A percentile compares a stretch with the other conserved stretches of the same genome.
These are phyloP conservation scores for Spizellomyces punctatus DNA, from an alignment of 192 early-diverging fungal species.

Conservation along the genomic window DNA sequence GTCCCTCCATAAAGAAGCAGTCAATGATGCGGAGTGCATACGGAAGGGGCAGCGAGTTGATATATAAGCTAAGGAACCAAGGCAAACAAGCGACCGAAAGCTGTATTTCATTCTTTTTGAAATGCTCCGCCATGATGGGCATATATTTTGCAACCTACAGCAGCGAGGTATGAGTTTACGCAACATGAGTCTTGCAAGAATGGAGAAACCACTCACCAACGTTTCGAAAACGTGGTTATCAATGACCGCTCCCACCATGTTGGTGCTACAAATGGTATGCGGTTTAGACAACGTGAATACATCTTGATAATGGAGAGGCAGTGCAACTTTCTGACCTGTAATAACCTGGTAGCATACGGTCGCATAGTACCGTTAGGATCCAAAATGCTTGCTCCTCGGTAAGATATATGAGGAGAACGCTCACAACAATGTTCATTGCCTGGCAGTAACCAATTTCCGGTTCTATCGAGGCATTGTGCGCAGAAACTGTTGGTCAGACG, in stretches of 20 bases:
- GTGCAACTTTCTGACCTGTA: conserved; percentile 57
- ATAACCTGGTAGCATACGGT: conserved; percentile 89
- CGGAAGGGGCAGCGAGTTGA: conserved; percentile 93
- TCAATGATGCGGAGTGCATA: conserved; percentile 90
- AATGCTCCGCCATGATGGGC: conserved; percentile 83
- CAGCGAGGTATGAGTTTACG: not conserved
- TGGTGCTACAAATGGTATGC: conserved; percentile 61
- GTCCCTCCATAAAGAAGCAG: conserved; percentile 98
- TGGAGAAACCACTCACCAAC: conserved; percentile 45
- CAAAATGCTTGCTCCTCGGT: conserved; percentile 98
- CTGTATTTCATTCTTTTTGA: conserved; percentile 89
- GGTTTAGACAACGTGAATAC: not conserved
- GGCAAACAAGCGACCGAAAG: conserved; percentile 95
- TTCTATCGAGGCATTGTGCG: conserved; percentile 17
- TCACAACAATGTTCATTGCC: conserved; percentile 99
- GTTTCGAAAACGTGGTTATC: conserved; percentile 96
- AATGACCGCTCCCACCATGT: conserved; percentile 96
- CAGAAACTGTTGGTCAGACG: not conserved
- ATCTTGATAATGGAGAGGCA: not conserved
- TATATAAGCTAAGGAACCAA: conserved; percentile 96
- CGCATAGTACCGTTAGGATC: conserved; percentile 87
- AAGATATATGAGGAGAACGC: conserved; percentile 89
- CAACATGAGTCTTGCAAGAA: not conserved
- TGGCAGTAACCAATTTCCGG: conserved; percentile 98
- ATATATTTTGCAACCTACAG: conserved; percentile 77